Base-by-base conservation (phyloP, 2,329 filamentous ascomycete genomes). In the Elsinoe perseae region DNA sequence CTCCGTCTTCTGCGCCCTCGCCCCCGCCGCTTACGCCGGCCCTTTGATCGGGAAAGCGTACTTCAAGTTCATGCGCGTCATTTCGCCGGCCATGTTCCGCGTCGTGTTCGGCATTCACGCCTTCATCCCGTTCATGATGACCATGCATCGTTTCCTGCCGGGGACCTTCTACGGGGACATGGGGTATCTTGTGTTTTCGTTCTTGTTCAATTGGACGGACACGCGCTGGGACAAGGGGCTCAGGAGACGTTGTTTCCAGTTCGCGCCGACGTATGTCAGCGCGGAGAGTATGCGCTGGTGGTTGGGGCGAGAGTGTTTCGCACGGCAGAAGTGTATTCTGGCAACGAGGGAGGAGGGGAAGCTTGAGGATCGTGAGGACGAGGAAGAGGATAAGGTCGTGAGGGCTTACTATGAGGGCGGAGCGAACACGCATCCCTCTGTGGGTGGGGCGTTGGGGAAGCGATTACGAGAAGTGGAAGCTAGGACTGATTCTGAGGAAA, bases 251-350 rank as follows among this genome's bases (percentile, higher is more conserved):
- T 86, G 95, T 80, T 96, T 97, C 69, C 89, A 93, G 64, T 96
- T 95, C 62, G 84, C 89, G 0, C 92, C 92, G 1, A 89, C 95
- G 0, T 95, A 95, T 64, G 89, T 96, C 52, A 89, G 85, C 63
- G 81, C 89, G 0, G 90, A 96, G 72, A 86, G 84, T 58, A 95
- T 96, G 89, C 79, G 89, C 4, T 97, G 92, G 92, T 96, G 92
- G 92, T 78, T 96, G 0, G 92, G 91, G 0, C 76, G 85, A 3
- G 89, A 93, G 64, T 90, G 90, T 63, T 96, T 95, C 65, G 85
- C 82, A 23, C 83, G 79, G 63, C 89, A 95, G 64, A 89, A 87
- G 67, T 96, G 91, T 66, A 95, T 96, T 53, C 75, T 96, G 5
- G 80, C 87, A 1, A 95, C 90, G 0, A 80, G 81, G 36, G 86